Evolutionary conservation across 345 rosid species (phyloP).

Genomic region (Jatropha curcas): DNA sequence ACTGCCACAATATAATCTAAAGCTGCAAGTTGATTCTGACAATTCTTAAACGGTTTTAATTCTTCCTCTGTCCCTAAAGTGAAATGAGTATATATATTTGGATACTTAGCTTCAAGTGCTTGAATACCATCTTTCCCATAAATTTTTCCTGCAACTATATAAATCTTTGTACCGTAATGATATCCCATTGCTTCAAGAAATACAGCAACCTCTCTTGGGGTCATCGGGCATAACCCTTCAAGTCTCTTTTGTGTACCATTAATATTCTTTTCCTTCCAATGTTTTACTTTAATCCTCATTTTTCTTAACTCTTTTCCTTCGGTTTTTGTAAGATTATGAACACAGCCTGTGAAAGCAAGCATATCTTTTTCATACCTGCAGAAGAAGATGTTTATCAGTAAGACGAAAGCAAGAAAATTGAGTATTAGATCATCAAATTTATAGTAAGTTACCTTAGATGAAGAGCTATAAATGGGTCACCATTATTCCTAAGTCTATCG

Average conservation of each 20-base stretch:
- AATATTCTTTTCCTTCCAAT: slow-evolving; percentile 68
- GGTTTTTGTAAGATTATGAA: slow-evolving; percentile 50
- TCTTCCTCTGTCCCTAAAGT: slow-evolving; percentile 58
- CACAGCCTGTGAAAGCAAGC: slow-evolving; percentile 79
- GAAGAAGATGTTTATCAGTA: neutral
- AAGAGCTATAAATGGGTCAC: slow-evolving; percentile 56
- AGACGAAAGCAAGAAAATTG: neutral
- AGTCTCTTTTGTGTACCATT: slow-evolving; percentile 43
- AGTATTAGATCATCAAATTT: no score
- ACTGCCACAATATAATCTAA: slow-evolving; percentile 65
- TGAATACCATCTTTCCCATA: slow-evolving; percentile 53
- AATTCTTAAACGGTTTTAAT: slow-evolving; percentile 34
- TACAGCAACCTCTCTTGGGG: slow-evolving; percentile 63
- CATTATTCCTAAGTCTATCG: slow-evolving; percentile 42
- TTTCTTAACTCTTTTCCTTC: slow-evolving; percentile 46
- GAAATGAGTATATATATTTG: slow-evolving; percentile 51
- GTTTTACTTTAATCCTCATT: slow-evolving; percentile 45
- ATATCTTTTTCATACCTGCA: slow-evolving; percentile 81
- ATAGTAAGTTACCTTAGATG: slow-evolving; percentile 52
- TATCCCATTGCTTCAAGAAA: slow-evolving; percentile 73
- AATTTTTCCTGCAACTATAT: slow-evolving; percentile 69
- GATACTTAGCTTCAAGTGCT: slow-evolving; percentile 49
- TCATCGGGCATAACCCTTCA: slow-evolving; percentile 67
- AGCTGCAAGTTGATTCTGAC: slow-evolving; percentile 69
- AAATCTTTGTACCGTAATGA: slow-evolving; percentile 58